These are phyloP conservation scores for Triangularia setosa DNA, from an alignment of 2,329 filamentous ascomycete species.

Conservation along the genomic window DNA sequence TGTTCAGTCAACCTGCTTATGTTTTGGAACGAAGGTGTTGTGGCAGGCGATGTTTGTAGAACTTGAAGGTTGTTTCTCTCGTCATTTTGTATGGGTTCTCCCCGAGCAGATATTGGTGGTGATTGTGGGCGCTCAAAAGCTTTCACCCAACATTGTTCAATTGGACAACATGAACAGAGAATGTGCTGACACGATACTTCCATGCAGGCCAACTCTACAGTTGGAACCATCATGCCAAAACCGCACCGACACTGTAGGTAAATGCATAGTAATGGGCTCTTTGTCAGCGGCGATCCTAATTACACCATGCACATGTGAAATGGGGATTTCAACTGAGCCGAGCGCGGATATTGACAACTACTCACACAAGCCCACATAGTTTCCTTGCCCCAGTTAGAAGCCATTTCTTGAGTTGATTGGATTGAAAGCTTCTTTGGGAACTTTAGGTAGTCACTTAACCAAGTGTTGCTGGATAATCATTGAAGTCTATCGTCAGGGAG, in stretches of 20 bases:
- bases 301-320: background rate
- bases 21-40: background rate
- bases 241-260: background rate
- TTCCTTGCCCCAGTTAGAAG: background rate
- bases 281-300: background rate
- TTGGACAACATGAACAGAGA: background rate
- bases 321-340: background rate
- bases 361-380: background rate
- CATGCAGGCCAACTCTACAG: background rate
- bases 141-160: background rate
- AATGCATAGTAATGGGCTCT: background rate
- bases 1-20: background rate
- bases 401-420: no score
- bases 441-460: background rate
- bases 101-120: no score
- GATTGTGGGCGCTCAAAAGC: no score
- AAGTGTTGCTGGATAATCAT: background rate
- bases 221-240: background rate
- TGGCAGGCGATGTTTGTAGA: background rate
- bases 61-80: background rate
- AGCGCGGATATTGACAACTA: background rate
- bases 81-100: background rate
- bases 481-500: background rate
- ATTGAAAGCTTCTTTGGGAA: background rate
- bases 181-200: background rate